Conservation (phyloP, 805 yeast species). For the Kodamaea leandrae region DNA sequence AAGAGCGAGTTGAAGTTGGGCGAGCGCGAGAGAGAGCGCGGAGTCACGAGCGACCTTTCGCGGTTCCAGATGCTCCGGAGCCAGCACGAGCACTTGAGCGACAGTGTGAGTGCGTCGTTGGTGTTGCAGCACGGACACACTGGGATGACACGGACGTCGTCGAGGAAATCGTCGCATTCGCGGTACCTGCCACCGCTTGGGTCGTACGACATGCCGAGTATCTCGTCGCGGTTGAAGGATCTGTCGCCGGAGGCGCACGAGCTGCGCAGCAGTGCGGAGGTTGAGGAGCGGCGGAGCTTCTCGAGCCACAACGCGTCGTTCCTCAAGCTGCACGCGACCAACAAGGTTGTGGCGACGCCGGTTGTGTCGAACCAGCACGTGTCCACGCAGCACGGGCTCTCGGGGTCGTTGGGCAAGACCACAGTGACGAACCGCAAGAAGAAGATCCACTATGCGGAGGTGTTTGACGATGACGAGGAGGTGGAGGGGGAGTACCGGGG, state of each 20-base stretch:
- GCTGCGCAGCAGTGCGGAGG: slow-evolving; percentile 2
- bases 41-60: slow-evolving; percentile 36
- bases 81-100: slow-evolving; percentile 55
- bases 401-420: slow-evolving; percentile 1
- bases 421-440: slow-evolving; percentile 8
- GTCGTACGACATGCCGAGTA: slow-evolving; percentile 33
- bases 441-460: slow-evolving; percentile 36
- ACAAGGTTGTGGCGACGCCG: slow-evolving; percentile 20
- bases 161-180: slow-evolving; percentile 33
- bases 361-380: slow-evolving; percentile 22
- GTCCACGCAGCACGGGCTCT: slow-evolving; percentile 22
- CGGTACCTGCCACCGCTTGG: slow-evolving; percentile 30
- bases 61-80: slow-evolving; percentile 51
- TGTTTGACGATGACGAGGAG: slow-evolving; percentile 49
- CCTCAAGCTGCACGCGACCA: slow-evolving; percentile 17
- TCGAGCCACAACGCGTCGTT: slow-evolving; percentile 16
- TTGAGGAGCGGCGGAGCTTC: slow-evolving; percentile 9
- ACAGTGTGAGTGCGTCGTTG: slow-evolving; percentile 52
- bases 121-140: slow-evolving; percentile 25
- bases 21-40: background rate
- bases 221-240: slow-evolving; percentile 31
- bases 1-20: slow-evolving; percentile 47
- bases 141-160: slow-evolving; percentile 21
- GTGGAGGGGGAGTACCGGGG: slow-evolving; percentile 32
- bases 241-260: slow-evolving; percentile 11